These are phyloP conservation scores for Eremochloa ophiuroides DNA, from an alignment of 176 grass and related monocot species.

Conservation along the genomic window DNA sequence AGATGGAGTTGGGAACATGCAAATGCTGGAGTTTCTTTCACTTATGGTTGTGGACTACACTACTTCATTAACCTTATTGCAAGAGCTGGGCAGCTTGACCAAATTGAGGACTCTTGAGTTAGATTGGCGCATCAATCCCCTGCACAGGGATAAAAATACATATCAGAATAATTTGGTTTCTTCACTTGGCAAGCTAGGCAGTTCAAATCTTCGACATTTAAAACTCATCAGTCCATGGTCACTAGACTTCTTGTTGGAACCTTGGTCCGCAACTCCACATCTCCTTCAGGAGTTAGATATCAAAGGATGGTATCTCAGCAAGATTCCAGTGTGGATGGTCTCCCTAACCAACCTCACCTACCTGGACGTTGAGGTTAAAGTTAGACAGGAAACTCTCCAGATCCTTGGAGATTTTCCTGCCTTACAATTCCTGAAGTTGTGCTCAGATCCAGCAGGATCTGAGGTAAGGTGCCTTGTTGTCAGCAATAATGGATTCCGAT, in stretches of 20 bases:
- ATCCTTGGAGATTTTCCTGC: slow-evolving; percentile 22
- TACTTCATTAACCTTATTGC: too few species aligned
- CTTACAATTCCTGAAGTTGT: slow-evolving; percentile 12
- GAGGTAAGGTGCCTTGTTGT: not conserved
- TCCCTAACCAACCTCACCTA: too few species aligned
- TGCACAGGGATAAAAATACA: not conserved
- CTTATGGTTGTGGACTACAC: too few species aligned
- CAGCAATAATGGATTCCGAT: not conserved
- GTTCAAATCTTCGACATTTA: slow-evolving; percentile 31
- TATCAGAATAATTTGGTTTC: not conserved
- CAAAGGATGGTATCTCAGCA: slow-evolving; percentile 18
- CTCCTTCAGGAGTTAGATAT: slow-evolving; percentile 32
- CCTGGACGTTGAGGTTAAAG: too few species aligned
- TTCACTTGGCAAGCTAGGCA: slow-evolving; percentile 13
- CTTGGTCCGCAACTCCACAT: slow-evolving; percentile 16
- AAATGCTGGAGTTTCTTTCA: too few species aligned
- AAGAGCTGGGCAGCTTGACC: slow-evolving; percentile 30
- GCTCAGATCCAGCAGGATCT: not conserved
- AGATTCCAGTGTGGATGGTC: slow-evolving; percentile 35
- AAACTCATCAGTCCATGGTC: slow-evolving; percentile 28
- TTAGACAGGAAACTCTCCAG: slow-evolving; percentile 5
- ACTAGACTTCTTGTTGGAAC: slow-evolving; percentile 25
- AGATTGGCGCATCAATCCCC: slow-evolving; percentile 17
- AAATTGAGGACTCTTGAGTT: slow-evolving; percentile 33
- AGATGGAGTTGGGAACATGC: too few species aligned